Evolutionary conservation across 495 filamentous ascomycete species (phyloP), one percentile per base, ranked within the genome.

Genomic region (Chaetomium fimeti): DNA sequence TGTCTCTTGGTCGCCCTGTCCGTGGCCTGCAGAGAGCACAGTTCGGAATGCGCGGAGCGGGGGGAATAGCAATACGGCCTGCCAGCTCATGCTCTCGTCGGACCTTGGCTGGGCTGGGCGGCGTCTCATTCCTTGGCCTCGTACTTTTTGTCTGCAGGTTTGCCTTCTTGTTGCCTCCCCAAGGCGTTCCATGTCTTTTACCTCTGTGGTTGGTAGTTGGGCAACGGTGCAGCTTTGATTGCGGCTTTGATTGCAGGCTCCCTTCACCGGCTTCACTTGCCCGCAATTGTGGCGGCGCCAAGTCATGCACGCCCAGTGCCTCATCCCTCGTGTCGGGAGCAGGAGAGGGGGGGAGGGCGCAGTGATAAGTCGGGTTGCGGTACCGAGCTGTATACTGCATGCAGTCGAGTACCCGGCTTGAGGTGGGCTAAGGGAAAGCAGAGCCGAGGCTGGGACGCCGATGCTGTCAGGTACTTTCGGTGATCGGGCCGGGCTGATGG

Each of bases 311-410:
- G 22, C 15, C 36, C 9, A 22, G 4, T 28, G 55, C 43, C 55
- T 57, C 55, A 27, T 45, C 55, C 38, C 25, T 45, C 9, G 22
- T 45, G 55, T 45, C 55, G 55, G 55, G 55, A 40, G 53, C 29
- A 28, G 16, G 11, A n/a, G 13, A 12, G n/a, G 12, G 11, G 53
- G 13, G 28, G 5, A 4, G 11, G 53, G 13, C 12, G 5, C 6
- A 22, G 8, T 38, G 53, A 5, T 36, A 5, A 32, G 29, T 3
- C 3, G 29, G 29, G 25, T 16, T 1, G 11, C 7, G 25, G 15
- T 6, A 36, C 32, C 32, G 3, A 11, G 32, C 32, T 36, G 32
- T 36, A 36, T 9, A 36, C 29, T 36, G 12, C 32, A 9, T 36
- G 5, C 6, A 36, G 29, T 32, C 32, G 12, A 6, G 32, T 36